Evolutionary conservation across 2,329 filamentous ascomycete genomes (phyloP).

Genomic region (Taxawa tesnikishii): DNA sequence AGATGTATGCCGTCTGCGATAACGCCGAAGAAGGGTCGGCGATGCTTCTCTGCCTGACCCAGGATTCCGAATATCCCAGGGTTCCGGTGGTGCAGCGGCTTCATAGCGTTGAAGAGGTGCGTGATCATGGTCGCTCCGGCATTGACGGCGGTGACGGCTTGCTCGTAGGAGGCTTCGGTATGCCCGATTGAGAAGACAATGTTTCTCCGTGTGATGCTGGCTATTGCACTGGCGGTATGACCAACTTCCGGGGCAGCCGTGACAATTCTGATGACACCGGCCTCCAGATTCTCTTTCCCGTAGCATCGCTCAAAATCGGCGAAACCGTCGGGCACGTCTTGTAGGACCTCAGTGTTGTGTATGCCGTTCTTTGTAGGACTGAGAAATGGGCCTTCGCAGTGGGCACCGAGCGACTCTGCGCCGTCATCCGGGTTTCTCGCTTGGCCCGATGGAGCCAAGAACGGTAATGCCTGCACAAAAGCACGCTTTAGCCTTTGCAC

Average conservation of each 20-base stretch:
- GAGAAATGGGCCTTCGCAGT: conserved; percentile 85
- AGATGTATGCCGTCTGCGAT: conserved; percentile 87
- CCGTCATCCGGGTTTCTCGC: conserved; percentile 52
- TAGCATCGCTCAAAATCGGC: conserved; percentile 60
- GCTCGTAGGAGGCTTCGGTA: conserved; percentile 76
- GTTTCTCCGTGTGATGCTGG: conserved; percentile 48
- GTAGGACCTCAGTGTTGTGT: conserved; percentile 64
- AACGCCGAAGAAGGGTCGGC: conserved; percentile 71
- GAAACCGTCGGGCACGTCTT: conserved; percentile 47
- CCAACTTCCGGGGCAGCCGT: conserved; percentile 72
- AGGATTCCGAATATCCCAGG: conserved; percentile 82
- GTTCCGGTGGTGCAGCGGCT: conserved; percentile 78
- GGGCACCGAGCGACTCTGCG: conserved; percentile 77
- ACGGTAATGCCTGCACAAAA: conserved; percentile 61
- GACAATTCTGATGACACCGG: conserved; percentile 55
- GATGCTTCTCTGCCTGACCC: conserved; percentile 33
- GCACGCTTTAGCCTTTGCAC: too few relatives aligned
- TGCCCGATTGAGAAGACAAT: conserved; percentile 77
- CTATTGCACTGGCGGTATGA: conserved; percentile 53
- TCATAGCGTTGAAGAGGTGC: conserved; percentile 90
- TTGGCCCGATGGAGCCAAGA: conserved; percentile 59
- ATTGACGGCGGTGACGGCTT: conserved; percentile 59
- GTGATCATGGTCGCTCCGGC: conserved; percentile 81
- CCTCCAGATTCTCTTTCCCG: conserved; percentile 54
- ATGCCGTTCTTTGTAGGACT: conserved; percentile 75